phyloP scores from a whole-genome alignment of 768 basidiomycete genomes.

The Coprinellus micaceus region DNA sequence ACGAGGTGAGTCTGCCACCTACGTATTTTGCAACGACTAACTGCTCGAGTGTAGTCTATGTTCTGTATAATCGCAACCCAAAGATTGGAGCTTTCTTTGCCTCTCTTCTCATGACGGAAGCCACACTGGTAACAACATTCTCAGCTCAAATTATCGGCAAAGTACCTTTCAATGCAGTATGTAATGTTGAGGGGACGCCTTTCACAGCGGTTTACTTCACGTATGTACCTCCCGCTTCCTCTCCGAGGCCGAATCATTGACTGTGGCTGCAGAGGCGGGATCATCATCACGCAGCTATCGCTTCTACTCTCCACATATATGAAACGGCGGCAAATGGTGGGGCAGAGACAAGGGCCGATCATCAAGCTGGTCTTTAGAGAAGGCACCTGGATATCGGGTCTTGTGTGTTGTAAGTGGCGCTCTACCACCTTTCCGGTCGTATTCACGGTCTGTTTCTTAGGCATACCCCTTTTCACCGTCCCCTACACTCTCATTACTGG shows the following conservation, averaged over 20 bases:
- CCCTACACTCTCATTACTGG: constrained; percentile 8
- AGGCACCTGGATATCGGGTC: constrained; percentile 6
- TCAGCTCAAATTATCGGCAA: constrained; percentile 1
- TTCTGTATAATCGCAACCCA: constrained; percentile 7
- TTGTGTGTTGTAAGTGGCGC: constrained; percentile 6
- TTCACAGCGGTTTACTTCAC: constrained; percentile 4
- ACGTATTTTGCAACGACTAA: neutral
- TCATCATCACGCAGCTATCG: constrained; percentile 1
- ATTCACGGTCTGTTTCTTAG: neutral
- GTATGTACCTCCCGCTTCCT: neutral
- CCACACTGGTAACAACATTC: constrained; percentile 9
- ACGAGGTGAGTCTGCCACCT: constrained; percentile 5
- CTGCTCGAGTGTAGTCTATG: constrained; percentile 3
- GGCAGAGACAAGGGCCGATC: constrained; percentile 2
- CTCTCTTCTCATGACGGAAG: constrained; percentile 7
- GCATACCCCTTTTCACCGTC: neutral
- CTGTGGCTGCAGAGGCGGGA: neutral
- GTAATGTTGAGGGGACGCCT: constrained; percentile 6
- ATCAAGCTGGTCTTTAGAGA: constrained; percentile 6
- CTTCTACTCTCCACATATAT: constrained; percentile 6
- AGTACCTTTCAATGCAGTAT: constrained; percentile 5
- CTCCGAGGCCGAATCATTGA: too few relatives aligned
- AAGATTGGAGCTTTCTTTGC: constrained; percentile 8
- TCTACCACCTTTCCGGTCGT: too few relatives aligned
- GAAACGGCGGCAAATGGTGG: constrained; percentile 5